Conservation (phyloP, 2,329 filamentous ascomycete genomes). For the Ceratocystis papillata region DNA sequence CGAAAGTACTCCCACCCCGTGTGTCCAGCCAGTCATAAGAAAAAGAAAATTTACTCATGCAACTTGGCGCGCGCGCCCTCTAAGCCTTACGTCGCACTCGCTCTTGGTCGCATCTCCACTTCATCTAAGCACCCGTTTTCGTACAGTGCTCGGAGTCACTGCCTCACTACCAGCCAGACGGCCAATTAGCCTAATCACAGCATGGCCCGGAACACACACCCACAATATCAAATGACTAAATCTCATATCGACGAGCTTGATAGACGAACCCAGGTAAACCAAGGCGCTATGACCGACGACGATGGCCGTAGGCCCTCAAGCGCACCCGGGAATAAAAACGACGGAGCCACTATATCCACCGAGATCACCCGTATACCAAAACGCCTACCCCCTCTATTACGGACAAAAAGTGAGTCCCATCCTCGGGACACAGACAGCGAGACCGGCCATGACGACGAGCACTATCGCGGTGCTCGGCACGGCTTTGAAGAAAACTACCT, state of each 20-base stretch:
- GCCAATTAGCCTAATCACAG: neutral
- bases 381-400: slow-evolving; percentile 40
- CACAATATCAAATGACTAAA: neutral
- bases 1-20: neutral
- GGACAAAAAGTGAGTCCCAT: slow-evolving; percentile 48
- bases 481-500: slow-evolving; percentile 90
- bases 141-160: neutral
- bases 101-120: slow-evolving; percentile 2
- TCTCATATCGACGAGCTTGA: slow-evolving; percentile 1
- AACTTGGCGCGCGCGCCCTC: slow-evolving; percentile 2
- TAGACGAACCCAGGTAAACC: neutral
- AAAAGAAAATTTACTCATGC: neutral
- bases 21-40: neutral
- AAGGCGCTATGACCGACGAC: slow-evolving; percentile 14
- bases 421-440: slow-evolving; percentile 35
- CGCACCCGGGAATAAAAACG: slow-evolving; percentile 38
- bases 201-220: slow-evolving; percentile 9
- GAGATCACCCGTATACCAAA: slow-evolving; percentile 33
- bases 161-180: too few species aligned
- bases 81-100: neutral
- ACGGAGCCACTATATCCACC: slow-evolving; percentile 27
- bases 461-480: slow-evolving; percentile 57
- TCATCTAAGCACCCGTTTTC: neutral
- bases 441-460: slow-evolving; percentile 37
- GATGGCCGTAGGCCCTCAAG: slow-evolving; percentile 37